Percentiles rank a stretch among this genome's conserved stretches.
phyloP scores from a whole-genome alignment of 2,329 filamentous ascomycete genomes.

The Colletotrichum karsti region DNA sequence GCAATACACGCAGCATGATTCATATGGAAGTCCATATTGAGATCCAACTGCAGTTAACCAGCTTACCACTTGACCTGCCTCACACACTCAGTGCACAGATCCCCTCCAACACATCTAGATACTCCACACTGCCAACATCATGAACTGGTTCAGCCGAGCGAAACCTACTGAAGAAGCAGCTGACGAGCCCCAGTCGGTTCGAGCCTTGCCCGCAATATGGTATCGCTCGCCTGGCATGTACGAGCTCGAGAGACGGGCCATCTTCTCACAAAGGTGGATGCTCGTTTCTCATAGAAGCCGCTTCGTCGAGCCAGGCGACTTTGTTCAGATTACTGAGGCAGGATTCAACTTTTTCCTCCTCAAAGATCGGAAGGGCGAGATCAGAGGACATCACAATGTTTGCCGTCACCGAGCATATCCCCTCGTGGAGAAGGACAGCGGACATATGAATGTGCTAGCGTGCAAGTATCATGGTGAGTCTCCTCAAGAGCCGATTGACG shows the following conservation, averaged over 20 bases:
- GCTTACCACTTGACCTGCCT: too few species aligned
- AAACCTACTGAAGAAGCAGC: neutral
- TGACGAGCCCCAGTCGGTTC: constrained; percentile 3
- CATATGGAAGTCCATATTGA: too few species aligned
- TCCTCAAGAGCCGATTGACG: neutral
- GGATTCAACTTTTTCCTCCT: neutral
- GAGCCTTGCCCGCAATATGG: constrained; percentile 33
- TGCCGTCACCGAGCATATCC: neutral
- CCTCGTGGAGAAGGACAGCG: neutral
- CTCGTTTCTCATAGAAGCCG: constrained; percentile 33
- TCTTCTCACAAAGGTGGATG: constrained; percentile 46
- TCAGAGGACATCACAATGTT: neutral
- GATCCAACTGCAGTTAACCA: too few species aligned
- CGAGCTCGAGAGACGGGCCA: constrained; percentile 47
- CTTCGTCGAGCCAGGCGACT: constrained; percentile 32
- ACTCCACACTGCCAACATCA: neutral
- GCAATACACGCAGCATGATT: too few species aligned
- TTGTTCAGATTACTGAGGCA: neutral
- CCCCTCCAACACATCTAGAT: too few species aligned
- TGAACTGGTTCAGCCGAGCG: neutral
- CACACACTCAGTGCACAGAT: too few species aligned
- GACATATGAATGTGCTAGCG: neutral
- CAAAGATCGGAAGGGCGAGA: neutral
- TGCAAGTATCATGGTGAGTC: neutral
- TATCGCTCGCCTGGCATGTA: constrained; percentile 43